A percentile compares a stretch with the other conserved stretches of the same genome.
These are phyloP conservation scores for Trichoderma simmonsii DNA, from an alignment of 2,329 filamentous ascomycete species.

Conservation along the genomic window DNA sequence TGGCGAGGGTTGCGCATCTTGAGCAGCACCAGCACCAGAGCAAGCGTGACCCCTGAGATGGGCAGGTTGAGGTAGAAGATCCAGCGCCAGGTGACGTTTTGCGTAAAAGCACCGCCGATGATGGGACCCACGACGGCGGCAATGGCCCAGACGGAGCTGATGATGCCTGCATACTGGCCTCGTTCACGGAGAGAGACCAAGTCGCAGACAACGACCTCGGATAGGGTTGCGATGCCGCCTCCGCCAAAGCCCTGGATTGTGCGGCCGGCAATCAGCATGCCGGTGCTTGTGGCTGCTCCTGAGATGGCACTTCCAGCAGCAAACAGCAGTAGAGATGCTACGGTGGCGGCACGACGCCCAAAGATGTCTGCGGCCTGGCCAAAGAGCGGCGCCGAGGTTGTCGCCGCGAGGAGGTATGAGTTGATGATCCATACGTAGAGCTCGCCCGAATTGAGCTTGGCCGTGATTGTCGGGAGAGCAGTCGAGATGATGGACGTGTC, in stretches of 20 bases:
- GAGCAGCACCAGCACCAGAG: conserved; percentile 36
- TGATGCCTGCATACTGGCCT: conserved; percentile 37
- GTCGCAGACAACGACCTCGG: conserved; percentile 38
- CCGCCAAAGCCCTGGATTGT: conserved; percentile 47
- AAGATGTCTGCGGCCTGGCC: conserved; percentile 50
- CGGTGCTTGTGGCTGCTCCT: conserved; percentile 42
- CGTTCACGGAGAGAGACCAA: conserved; percentile 48
- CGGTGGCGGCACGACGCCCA: conserved; percentile 44
- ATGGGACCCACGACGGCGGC: conserved; percentile 35
- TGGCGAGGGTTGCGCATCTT: conserved; percentile 27
- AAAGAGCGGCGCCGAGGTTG: conserved; percentile 29
- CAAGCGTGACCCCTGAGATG: conserved; percentile 33
- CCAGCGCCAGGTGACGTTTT: conserved; percentile 40
- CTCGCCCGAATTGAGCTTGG: neutral
- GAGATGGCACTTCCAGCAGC: conserved; percentile 50
- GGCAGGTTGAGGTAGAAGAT: conserved; percentile 47
- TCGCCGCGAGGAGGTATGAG: conserved; percentile 20
- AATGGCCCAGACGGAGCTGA: conserved; percentile 32
- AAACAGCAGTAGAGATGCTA: conserved; percentile 45
- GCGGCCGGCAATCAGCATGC: conserved; percentile 48
- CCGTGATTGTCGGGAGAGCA: conserved; percentile 46
- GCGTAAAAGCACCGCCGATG: conserved; percentile 29
- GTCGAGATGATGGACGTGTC: conserved; percentile 56
- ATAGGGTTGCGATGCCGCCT: conserved; percentile 34
- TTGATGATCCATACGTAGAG: conserved; percentile 5